Conservation (phyloP, 2,329 filamentous ascomycete genomes). For the Cladobotryum protrusum region DNA sequence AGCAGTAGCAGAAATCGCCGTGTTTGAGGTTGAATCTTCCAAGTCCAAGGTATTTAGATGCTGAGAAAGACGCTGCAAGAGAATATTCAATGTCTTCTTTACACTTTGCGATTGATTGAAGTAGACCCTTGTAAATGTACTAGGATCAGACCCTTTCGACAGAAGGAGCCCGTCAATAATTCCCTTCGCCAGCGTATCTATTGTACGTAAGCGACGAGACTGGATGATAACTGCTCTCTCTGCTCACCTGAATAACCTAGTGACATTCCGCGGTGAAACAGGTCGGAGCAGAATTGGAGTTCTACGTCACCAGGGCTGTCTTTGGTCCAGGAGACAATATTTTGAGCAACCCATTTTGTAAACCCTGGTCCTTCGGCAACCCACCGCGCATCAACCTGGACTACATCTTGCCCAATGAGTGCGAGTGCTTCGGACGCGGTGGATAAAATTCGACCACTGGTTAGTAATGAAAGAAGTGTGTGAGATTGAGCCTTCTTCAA, state of each 20-base stretch:
- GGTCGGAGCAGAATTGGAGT: slow-evolving; percentile 36
- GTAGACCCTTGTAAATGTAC: slow-evolving; percentile 25
- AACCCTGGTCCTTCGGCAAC: slow-evolving; percentile 59
- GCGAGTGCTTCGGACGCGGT: slow-evolving; percentile 50
- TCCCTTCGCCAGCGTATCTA: slow-evolving; percentile 37
- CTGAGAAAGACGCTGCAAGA: slow-evolving; percentile 38
- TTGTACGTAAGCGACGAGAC: slow-evolving; percentile 13
- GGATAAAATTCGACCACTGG: slow-evolving; percentile 45
- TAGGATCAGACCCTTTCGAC: slow-evolving; percentile 15
- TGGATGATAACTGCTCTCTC: neutral
- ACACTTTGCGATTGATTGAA: slow-evolving; percentile 21
- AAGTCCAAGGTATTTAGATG: slow-evolving; percentile 31
- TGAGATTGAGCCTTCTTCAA: slow-evolving; percentile 28
- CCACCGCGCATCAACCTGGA: slow-evolving; percentile 42
- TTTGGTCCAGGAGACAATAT: slow-evolving; percentile 45
- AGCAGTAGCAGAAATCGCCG: slow-evolving; percentile 50
- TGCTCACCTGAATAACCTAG: slow-evolving; percentile 65
- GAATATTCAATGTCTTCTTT: slow-evolving; percentile 23
- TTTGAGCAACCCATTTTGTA: slow-evolving; percentile 64
- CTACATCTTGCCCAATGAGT: slow-evolving; percentile 33
- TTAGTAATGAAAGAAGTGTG: slow-evolving; percentile 38
- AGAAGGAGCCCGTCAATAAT: slow-evolving; percentile 34
- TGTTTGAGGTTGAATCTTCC: slow-evolving; percentile 25
- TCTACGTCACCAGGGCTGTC: slow-evolving; percentile 25
- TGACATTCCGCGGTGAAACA: slow-evolving; percentile 56